These are phyloP conservation scores for Sporothrix globosa DNA, from an alignment of 2,329 filamentous ascomycete genomes.

Conservation along the genomic window DNA sequence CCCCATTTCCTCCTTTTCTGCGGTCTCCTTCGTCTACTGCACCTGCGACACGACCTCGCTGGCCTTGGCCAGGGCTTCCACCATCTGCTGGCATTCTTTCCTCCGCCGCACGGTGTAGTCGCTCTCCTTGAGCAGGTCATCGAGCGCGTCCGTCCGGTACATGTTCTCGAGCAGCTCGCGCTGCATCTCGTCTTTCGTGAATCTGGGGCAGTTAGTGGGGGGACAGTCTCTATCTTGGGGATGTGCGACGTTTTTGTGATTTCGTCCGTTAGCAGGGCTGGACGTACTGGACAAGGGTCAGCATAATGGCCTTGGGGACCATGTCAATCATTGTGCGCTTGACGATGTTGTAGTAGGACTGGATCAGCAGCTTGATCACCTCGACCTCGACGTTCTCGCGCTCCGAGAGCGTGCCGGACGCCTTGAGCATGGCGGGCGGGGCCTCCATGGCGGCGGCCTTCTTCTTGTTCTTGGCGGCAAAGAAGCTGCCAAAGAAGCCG, in stretches of 20 bases:
- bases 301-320: conserved; percentile 99
- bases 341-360: conserved; percentile 97
- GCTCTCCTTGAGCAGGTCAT: conserved; percentile 95
- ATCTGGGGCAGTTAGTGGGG: conserved; percentile 49
- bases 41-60: conserved; percentile 93
- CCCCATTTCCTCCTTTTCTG: neutral
- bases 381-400: conserved; percentile 95
- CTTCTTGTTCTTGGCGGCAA: conserved; percentile 99
- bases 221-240: neutral
- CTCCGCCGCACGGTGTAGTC: conserved; percentile 93
- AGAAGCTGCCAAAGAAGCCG: conserved; percentile 98
- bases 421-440: conserved; percentile 89
- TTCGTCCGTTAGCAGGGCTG: too few species aligned
- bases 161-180: conserved; percentile 94
- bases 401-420: conserved; percentile 89
- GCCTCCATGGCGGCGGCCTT: conserved; percentile 99
- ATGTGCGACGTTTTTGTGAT: neutral
- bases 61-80: conserved; percentile 85
- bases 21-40: conserved; percentile 49
- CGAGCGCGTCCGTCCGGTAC: conserved; percentile 88
- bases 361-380: conserved; percentile 96
- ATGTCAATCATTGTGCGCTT: conserved; percentile 99
- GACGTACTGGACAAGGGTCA: conserved; percentile 75
- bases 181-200: conserved; percentile 98
- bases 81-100: conserved; percentile 99